A percentile compares a stretch with the other conserved stretches of the same genome.
These are phyloP conservation scores for Pichia sp. DNA, from an alignment of 1,139 yeast species.

Conservation along the genomic window DNA sequence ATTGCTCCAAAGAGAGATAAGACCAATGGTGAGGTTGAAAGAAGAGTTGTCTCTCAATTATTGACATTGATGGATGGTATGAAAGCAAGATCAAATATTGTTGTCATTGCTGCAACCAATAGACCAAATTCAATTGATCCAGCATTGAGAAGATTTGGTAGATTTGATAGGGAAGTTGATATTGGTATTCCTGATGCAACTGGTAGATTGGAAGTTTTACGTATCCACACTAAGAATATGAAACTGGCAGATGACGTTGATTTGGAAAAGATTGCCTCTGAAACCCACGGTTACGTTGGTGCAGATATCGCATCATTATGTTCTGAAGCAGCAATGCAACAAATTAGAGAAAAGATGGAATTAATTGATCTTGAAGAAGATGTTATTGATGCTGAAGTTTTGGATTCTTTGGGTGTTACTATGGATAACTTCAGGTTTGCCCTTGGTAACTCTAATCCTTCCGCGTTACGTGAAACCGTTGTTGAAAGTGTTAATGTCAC, in stretches of 20 bases:
- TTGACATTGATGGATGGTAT: conserved; percentile 98
- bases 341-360: conserved; percentile 99
- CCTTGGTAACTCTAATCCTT: conserved; percentile 95
- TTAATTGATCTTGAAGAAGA: conserved; percentile 95
- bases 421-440: conserved; percentile 99
- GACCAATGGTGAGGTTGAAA: conserved; percentile 97
- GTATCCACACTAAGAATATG: conserved; percentile 96
- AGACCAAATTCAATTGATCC: conserved; percentile 99
- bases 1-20: conserved; percentile 99
- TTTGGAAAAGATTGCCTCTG: conserved; percentile 81
- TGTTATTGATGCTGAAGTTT: conserved; percentile 93
- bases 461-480: conserved; percentile 98
- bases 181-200: conserved; percentile 99
- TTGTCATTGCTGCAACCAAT: conserved; percentile 92
- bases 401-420: conserved; percentile 94
- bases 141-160: conserved; percentile 95
- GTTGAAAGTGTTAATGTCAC: conserved; percentile 97
- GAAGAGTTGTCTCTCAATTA: conserved; percentile 97
- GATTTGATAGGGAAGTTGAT: conserved; percentile 98
- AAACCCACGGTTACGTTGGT: conserved; percentile 98
- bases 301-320: conserved; percentile 90
- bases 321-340: conserved; percentile 98
- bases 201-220: conserved; percentile 92
- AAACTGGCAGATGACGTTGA: conserved; percentile 92
- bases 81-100: conserved; percentile 97